These are phyloP conservation scores for Lichtheimia ornata DNA, from an alignment of 371 early-diverging fungal species.

Conservation along the genomic window DNA sequence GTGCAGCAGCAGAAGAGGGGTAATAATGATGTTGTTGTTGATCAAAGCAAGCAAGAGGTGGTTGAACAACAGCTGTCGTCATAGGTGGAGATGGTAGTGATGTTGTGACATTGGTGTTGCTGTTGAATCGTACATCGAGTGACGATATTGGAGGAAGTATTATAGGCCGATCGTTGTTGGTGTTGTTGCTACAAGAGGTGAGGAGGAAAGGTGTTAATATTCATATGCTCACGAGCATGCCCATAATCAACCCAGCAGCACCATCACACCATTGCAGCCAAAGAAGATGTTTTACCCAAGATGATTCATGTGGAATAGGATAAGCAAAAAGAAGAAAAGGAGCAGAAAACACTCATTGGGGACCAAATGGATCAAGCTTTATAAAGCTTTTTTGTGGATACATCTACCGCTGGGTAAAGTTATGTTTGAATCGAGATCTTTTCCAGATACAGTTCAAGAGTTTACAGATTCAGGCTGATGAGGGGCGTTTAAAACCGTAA, in stretches of 20 bases:
- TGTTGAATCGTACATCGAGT: neutral
- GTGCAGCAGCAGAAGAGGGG: neutral
- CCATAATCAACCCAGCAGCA: neutral
- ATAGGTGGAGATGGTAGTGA: slow-evolving; percentile 13
- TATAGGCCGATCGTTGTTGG: too few species aligned
- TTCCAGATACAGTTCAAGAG: slow-evolving; percentile 6
- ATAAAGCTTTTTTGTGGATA: too few species aligned
- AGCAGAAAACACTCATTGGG: neutral
- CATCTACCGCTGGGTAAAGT: too few species aligned
- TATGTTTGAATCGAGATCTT: slow-evolving; percentile 7
- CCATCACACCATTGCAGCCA: slow-evolving; percentile 3
- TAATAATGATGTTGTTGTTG: slow-evolving; percentile 3
- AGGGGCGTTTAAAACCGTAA: slow-evolving; percentile 1
- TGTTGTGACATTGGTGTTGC: neutral
- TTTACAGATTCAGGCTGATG: slow-evolving; percentile 3
- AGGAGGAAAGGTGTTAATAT: neutral
- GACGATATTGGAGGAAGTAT: slow-evolving; percentile 16
- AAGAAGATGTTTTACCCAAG: neutral
- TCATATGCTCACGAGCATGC: neutral
- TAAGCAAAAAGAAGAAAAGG: slow-evolving; percentile 7
- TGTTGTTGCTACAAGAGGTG: too few species aligned
- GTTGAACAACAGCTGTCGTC: slow-evolving; percentile 5
- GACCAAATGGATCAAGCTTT: too few species aligned
- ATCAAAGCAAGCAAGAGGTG: neutral
- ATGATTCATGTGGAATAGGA: neutral